Evolutionary conservation across 1,139 yeast genomes (phyloP).

Genomic region (Pichia sp.): DNA sequence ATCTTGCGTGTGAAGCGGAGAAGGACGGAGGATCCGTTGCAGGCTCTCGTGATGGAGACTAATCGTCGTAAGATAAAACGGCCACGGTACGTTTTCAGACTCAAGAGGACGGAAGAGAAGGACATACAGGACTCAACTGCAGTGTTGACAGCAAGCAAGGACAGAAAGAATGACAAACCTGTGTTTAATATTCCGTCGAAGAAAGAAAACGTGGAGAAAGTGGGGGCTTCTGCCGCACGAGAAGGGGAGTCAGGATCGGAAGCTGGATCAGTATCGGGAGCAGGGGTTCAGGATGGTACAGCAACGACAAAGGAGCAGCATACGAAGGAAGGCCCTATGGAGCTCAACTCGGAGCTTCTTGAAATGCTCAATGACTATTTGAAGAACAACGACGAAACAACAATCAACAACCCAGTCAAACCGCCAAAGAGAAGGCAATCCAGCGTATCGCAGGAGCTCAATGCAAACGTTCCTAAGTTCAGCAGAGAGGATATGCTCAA

Average conservation of each 20-base stretch:
- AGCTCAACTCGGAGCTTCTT: constrained; percentile 47
- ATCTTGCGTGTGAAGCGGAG: constrained; percentile 79
- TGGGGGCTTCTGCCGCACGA: neutral
- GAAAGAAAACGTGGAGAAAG: neutral
- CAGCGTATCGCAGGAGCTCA: constrained; percentile 16
- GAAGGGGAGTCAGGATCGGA: neutral
- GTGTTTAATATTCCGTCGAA: constrained; percentile 16
- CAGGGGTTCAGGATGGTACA: neutral
- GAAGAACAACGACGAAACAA: constrained; percentile 30
- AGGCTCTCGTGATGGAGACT: constrained; percentile 49
- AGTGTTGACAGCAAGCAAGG: constrained; percentile 19
- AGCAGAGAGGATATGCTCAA: constrained; percentile 11
- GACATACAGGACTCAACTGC: constrained; percentile 21
- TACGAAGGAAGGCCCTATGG: constrained; percentile 10
- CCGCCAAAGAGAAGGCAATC: constrained; percentile 28
- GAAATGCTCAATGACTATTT: constrained; percentile 65
- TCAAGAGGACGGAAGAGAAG: constrained; percentile 59
- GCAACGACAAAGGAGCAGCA: constrained; percentile 4
- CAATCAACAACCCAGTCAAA: constrained; percentile 19
- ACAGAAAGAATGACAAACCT: constrained; percentile 12
- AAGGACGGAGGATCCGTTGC: constrained; percentile 80
- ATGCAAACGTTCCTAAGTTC: constrained; percentile 12
- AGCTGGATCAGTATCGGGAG: neutral
- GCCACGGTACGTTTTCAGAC: constrained; percentile 45
- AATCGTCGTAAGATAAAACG: constrained; percentile 29